phyloP scores from a whole-genome alignment of 202 grass and related monocot species.

The Setaria viridis region DNA sequence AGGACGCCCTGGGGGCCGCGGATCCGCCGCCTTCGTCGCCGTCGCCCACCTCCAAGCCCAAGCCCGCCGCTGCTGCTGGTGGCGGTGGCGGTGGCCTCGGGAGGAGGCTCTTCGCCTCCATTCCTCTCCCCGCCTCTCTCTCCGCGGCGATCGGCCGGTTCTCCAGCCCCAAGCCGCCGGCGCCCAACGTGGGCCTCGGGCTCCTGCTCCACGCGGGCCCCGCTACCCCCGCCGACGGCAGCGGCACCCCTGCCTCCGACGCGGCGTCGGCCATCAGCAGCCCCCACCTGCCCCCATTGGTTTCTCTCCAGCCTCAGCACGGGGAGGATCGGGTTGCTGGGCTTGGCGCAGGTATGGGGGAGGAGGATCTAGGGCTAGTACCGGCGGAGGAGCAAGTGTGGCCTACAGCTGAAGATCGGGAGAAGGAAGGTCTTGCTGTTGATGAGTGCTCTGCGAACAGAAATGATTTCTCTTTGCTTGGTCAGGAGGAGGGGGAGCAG shows the following conservation, averaged over 20 bases:
- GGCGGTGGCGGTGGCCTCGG: background rate
- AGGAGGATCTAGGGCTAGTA: background rate
- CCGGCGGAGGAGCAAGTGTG: conserved; percentile 19
- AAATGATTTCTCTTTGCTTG: background rate
- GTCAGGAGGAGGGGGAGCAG: conserved; percentile 22
- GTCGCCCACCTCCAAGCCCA: conserved; percentile 19
- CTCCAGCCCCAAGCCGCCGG: background rate
- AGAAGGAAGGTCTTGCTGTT: background rate
- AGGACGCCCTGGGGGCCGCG: background rate
- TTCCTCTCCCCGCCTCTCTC: conserved; percentile 10
- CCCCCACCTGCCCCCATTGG: background rate
- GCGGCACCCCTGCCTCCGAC: background rate
- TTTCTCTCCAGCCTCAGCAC: background rate
- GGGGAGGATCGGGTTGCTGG: conserved; percentile 22
- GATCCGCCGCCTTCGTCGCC: background rate
- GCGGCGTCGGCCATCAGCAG: background rate
- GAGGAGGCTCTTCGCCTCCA: conserved; percentile 31
- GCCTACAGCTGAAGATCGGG: background rate
- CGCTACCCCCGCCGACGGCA: background rate
- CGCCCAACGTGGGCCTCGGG: conserved; percentile 27
- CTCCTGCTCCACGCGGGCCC: conserved; percentile 13
- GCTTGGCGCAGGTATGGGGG: background rate
- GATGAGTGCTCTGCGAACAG: background rate
- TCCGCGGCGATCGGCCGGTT: conserved; percentile 18
- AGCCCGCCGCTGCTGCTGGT: background rate